Base-by-base conservation (phyloP, 169 alveolate species). In the Plasmodium blacklocki region DNA sequence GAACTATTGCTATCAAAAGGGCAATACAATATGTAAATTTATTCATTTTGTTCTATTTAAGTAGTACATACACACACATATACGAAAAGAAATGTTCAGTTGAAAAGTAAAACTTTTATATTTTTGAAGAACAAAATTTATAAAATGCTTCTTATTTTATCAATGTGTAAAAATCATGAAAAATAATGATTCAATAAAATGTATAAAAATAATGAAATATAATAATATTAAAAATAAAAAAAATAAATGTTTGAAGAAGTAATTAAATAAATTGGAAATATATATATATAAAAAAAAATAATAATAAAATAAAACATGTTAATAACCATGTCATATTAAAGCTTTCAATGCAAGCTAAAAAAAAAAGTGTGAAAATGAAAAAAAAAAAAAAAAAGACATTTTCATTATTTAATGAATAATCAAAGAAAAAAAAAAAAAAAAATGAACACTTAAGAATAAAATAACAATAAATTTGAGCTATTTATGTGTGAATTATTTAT, bases 391-490 rank as follows among this genome's bases (percentile, higher is more conserved):
- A 39, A 39, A 39, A 39, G 47, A 39, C 47, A 39, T 39, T 39
- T 39, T 39, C 47, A 39, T 5, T 5, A 39, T 6, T 39, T 39
- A 39, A 39, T 5, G 47, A 39, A 39, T 5, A 39, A 39, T 74
- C 74, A 18, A 58, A 43, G 8, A 26, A 12, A 78, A 50, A 78
- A 74, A 74, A 50, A 50, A 59, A 59, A 59, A 15, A 3, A 64
- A 78, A 29, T 19, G 78, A 64, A 64, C 73, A 63, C 68, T 12
- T 50, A 45, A 49, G 71, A 19, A 15, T 58, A 29, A 19, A 49
- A 49, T 47, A 26, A 14, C 60, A 29, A n/a, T 76, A 78, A 23
- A 64, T 78, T 78, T 78, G 75, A 78, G 88, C 88, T 78, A 78
- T 39, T 5, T 39, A 23, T 68, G 45, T 54, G 43, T 66, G 14